Conservation (phyloP, 2,329 filamentous ascomycete species). For the Scedosporium apiospermum region DNA sequence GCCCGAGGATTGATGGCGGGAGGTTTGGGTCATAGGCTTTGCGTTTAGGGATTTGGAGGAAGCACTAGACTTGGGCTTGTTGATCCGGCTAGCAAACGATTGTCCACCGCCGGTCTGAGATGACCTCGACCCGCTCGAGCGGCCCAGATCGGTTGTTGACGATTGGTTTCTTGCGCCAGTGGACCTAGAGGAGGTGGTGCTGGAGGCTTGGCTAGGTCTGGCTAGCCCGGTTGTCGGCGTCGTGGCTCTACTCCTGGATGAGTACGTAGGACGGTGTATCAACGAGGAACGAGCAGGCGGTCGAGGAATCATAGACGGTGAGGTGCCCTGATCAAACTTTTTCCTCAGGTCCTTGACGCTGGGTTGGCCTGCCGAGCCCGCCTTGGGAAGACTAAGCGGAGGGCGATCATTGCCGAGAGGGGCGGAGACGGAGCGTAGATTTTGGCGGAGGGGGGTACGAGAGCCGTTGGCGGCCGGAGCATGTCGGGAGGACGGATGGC, state of each 20-base stretch:
- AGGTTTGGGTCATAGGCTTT: slow-evolving; percentile 33
- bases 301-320: slow-evolving; percentile 10
- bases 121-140: not conserved
- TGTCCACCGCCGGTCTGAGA: slow-evolving; percentile 33
- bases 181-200: not conserved
- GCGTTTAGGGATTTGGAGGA: slow-evolving; percentile 24
- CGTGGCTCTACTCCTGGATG: slow-evolving; percentile 1
- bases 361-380: slow-evolving; percentile 32
- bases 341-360: slow-evolving; percentile 75
- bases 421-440: slow-evolving; percentile 45
- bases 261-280: slow-evolving; percentile 5
- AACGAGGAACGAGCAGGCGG: slow-evolving; percentile 3
- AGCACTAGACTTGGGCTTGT: slow-evolving; percentile 26
- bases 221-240: not conserved
- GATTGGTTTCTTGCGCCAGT: not conserved
- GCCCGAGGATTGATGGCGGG: slow-evolving; percentile 19
- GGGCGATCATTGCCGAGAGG: slow-evolving; percentile 37
- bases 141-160: not conserved
- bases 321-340: slow-evolving; percentile 60
- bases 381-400: slow-evolving; percentile 19
- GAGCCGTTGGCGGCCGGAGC: slow-evolving; percentile 26
- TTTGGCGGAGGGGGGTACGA: slow-evolving; percentile 30
- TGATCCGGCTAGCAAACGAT: slow-evolving; percentile 51
- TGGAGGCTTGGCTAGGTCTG: not conserved
- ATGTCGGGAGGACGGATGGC: slow-evolving; percentile 39